These are phyloP conservation scores for Aspergillus aculeatinus DNA, from an alignment of 2,329 filamentous ascomycete species.

Conservation along the genomic window DNA sequence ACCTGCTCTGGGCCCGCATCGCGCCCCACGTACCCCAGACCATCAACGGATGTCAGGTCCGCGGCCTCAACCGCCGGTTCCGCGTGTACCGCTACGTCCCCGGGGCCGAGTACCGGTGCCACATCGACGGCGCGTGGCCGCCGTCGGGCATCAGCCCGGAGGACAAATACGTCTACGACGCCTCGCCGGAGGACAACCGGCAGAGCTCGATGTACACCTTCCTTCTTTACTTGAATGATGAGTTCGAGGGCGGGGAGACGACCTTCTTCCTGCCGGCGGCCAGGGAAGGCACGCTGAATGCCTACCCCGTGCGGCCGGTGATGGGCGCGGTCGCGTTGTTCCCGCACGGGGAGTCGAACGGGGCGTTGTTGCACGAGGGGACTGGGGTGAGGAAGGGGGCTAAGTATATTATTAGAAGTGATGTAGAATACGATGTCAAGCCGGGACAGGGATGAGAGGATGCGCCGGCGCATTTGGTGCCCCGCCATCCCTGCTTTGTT, in stretches of 20 bases:
- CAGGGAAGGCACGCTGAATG: slow-evolving; percentile 65
- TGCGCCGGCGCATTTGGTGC: too few relatives aligned
- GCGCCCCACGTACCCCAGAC: slow-evolving; percentile 56
- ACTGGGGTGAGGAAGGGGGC: slow-evolving; percentile 67
- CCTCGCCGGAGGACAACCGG: slow-evolving; percentile 57
- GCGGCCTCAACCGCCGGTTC: slow-evolving; percentile 68
- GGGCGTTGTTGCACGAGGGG: slow-evolving; percentile 67
- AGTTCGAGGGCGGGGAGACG: slow-evolving; percentile 70
- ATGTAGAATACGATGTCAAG: slow-evolving; percentile 66
- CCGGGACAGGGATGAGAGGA: slow-evolving; percentile 5
- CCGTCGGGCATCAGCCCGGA: slow-evolving; percentile 62
- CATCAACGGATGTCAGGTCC: slow-evolving; percentile 57
- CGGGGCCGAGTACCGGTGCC: slow-evolving; percentile 68
- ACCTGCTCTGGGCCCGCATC: slow-evolving; percentile 63
- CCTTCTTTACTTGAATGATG: slow-evolving; percentile 68
- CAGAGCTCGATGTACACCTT: slow-evolving; percentile 71
- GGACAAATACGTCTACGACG: slow-evolving; percentile 65
- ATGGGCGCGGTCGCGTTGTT: slow-evolving; percentile 69
- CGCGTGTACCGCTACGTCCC: slow-evolving; percentile 71
- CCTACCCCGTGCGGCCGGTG: slow-evolving; percentile 66
- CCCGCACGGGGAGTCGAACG: slow-evolving; percentile 66
- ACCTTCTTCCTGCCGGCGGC: slow-evolving; percentile 68
- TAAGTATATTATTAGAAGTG: slow-evolving; percentile 68
- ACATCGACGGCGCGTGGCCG: slow-evolving; percentile 73
- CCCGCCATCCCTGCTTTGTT: too few relatives aligned